phyloP scores from a whole-genome alignment of 2,329 filamentous ascomycete genomes.

The Fusarium pininemorale region DNA sequence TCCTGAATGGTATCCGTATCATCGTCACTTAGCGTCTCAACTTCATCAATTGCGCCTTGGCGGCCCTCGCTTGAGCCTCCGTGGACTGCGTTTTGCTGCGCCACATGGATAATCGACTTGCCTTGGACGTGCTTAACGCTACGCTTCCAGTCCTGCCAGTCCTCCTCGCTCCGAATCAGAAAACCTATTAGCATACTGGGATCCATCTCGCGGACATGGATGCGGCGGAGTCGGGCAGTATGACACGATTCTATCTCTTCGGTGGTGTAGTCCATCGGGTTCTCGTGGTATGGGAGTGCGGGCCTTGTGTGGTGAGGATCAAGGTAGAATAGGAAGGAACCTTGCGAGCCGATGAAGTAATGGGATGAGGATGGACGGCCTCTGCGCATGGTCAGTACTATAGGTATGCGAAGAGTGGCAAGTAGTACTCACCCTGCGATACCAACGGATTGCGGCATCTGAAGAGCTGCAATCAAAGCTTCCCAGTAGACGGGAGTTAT shows the following conservation, averaged over 20 bases:
- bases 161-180: conserved; percentile 80
- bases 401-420: not conserved
- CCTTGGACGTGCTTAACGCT: conserved; percentile 79
- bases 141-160: conserved; percentile 85
- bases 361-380: conserved; percentile 90
- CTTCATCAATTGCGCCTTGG: conserved; percentile 83
- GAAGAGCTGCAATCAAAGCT: conserved; percentile 83
- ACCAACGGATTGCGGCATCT: conserved; percentile 92
- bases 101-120: conserved; percentile 87
- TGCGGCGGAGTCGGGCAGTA: conserved; percentile 81
- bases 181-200: conserved; percentile 98
- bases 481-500: conserved; percentile 96
- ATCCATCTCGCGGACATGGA: conserved; percentile 93
- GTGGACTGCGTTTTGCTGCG: conserved; percentile 71
- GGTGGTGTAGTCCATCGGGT: conserved; percentile 66
- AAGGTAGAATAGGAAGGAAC: conserved; percentile 88
- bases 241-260: conserved; percentile 87
- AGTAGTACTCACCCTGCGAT: conserved; percentile 80
- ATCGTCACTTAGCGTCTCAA: conserved; percentile 86
- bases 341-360: conserved; percentile 70
- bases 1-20: conserved; percentile 58
- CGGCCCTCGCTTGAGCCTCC: conserved; percentile 66
- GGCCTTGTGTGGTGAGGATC: conserved; percentile 90
- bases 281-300: conserved; percentile 70
- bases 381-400: conserved; percentile 55